Percentiles rank a stretch among this genome's conserved stretches.
phyloP scores from a whole-genome alignment of 805 yeast genomes.

The Wickerhamomyces ciferrii region DNA sequence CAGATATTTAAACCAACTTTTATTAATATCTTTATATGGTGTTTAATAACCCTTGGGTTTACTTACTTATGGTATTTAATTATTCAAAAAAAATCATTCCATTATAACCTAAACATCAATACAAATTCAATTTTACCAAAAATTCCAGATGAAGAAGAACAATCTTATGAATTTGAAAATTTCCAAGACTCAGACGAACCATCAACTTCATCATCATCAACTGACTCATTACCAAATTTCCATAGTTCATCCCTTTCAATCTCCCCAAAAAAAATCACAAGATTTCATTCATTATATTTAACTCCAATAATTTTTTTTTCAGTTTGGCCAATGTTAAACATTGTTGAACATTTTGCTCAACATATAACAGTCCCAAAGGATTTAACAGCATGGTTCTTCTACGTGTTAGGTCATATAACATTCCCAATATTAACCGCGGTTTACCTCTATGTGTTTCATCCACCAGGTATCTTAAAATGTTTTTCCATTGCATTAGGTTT shows the following conservation, averaged over 20 bases:
- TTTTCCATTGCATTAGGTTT: slow-evolving; percentile 52
- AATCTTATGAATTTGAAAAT: not conserved
- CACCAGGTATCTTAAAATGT: slow-evolving; percentile 54
- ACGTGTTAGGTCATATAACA: slow-evolving; percentile 55
- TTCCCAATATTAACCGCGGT: slow-evolving; percentile 58
- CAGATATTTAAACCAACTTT: slow-evolving; percentile 27
- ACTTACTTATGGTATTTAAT: slow-evolving; percentile 13
- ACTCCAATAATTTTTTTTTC: slow-evolving; percentile 32
- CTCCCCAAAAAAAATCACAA: slow-evolving; percentile 7
- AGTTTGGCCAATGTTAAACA: slow-evolving; percentile 46
- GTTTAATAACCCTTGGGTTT: slow-evolving; percentile 8
- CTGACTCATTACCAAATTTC: not conserved
- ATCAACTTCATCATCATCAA: not conserved
- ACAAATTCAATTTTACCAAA: slow-evolving; percentile 3
- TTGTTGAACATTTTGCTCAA: slow-evolving; percentile 34
- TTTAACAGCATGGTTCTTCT: slow-evolving; percentile 54
- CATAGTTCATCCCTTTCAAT: slow-evolving; percentile 4
- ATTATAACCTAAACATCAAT: slow-evolving; percentile 21
- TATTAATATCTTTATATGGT: slow-evolving; percentile 12
- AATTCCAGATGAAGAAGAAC: not conserved
- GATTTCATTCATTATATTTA: slow-evolving; percentile 9
- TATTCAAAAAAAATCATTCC: slow-evolving; percentile 21
- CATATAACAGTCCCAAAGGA: slow-evolving; percentile 43
- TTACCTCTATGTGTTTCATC: slow-evolving; percentile 61
- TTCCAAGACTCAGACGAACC: not conserved